Conservation (phyloP, 352 stramenopile genomes). For the Saprolegnia diclina region DNA sequence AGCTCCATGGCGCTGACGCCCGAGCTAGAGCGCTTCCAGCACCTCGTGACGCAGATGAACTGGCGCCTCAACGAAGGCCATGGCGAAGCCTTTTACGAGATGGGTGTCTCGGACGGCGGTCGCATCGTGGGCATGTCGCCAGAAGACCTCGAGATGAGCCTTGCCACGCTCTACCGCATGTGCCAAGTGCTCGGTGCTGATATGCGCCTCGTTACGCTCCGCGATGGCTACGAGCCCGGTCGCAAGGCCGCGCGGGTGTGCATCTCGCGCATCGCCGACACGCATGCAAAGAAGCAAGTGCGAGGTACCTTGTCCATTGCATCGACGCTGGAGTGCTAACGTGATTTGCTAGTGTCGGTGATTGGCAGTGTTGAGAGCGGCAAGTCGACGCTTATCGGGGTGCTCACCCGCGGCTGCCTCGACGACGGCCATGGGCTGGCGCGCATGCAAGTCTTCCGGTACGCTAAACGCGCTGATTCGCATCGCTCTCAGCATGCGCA, state of each 20-base stretch:
- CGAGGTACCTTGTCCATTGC: conserved; percentile 35
- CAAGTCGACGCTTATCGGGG: conserved; percentile 86
- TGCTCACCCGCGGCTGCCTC: conserved; percentile 75
- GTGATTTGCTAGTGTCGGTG: conserved; percentile 49
- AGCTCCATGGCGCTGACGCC: not conserved
- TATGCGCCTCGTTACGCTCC: conserved; percentile 58
- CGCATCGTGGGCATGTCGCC: conserved; percentile 59
- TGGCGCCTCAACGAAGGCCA: conserved; percentile 87
- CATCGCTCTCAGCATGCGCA: not conserved
- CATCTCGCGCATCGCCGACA: conserved; percentile 46
- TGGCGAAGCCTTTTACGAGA: conserved; percentile 78
- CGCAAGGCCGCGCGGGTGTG: conserved; percentile 46
- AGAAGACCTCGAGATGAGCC: conserved; percentile 58
- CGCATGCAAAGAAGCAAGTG: conserved; percentile 51
- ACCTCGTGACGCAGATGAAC: conserved; percentile 87
- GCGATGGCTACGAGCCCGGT: conserved; percentile 33
- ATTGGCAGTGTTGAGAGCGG: conserved; percentile 82
- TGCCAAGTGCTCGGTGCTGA: conserved; percentile 63
- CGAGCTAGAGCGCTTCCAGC: conserved; percentile 57
- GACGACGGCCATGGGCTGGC: conserved; percentile 82
- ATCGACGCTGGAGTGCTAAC: not conserved
- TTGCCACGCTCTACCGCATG: conserved; percentile 68
- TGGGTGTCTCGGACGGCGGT: conserved; percentile 84
- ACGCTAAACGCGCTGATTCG: not conserved
- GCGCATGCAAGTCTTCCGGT: conserved; percentile 85